Conservation (phyloP, 768 basidiomycete genomes). For the Mycena galericulata region DNA sequence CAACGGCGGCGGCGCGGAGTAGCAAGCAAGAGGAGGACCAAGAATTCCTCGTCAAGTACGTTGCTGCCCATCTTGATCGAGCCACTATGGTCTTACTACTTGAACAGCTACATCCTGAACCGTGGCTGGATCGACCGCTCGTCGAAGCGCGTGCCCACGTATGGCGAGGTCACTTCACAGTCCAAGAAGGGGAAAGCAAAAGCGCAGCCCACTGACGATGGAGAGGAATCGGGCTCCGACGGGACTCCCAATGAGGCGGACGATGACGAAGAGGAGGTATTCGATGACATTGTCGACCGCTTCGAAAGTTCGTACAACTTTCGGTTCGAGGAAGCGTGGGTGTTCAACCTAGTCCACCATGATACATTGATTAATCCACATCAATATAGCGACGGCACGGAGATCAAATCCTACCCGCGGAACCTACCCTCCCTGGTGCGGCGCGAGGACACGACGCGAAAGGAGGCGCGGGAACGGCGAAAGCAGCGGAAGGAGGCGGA, state of each 20-base stretch:
- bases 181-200: conserved; percentile 49
- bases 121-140: conserved; percentile 96
- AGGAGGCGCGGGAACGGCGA: conserved; percentile 84
- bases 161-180: conserved; percentile 76
- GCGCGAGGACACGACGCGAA: conserved; percentile 81
- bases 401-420: conserved; percentile 84
- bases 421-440: conserved; percentile 72
- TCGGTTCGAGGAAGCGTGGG: conserved; percentile 95
- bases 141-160: conserved; percentile 82
- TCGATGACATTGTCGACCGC: conserved; percentile 90
- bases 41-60: conserved; percentile 92
- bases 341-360: conserved; percentile 35
- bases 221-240: conserved; percentile 40
- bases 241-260: conserved; percentile 45
- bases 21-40: conserved; percentile 76
- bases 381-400: conserved; percentile 65
- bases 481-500: conserved; percentile 87
- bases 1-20: conserved; percentile 35
- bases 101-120: conserved; percentile 89
- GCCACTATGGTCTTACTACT: conserved; percentile 5
- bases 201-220: conserved; percentile 36
- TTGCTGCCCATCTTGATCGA: conserved; percentile 25
- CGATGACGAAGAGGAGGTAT: conserved; percentile 73
- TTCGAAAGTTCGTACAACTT: conserved; percentile 99
- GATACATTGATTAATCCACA: not conserved